These are phyloP conservation scores for Thermothielavioides terrestris DNA, from an alignment of 495 filamentous ascomycete species.

Conservation along the genomic window DNA sequence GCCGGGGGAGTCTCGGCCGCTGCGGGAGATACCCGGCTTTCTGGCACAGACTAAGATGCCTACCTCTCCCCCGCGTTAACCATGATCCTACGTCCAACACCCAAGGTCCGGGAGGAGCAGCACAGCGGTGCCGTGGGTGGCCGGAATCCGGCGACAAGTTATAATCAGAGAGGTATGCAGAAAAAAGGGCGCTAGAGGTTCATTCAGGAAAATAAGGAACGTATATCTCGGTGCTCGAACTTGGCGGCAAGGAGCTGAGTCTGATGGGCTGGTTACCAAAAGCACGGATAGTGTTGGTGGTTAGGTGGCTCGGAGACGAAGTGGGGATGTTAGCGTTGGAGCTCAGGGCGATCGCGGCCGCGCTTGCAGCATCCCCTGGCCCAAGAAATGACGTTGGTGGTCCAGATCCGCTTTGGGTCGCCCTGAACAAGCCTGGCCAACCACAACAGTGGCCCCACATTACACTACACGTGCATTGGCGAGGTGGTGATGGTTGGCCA, in stretches of 20 bases:
- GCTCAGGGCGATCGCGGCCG: constrained; percentile 6
- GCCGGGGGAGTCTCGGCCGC: not conserved
- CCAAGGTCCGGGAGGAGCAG: too few species aligned
- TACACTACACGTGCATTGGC: too few species aligned
- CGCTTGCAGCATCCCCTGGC: not conserved
- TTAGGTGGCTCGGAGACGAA: not conserved
- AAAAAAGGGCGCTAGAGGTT: not conserved
- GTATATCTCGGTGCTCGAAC: not conserved
- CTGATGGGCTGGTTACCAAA: not conserved
- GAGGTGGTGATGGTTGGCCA: too few species aligned
- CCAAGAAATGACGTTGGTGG: constrained; percentile 10
- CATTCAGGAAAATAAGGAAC: not conserved
- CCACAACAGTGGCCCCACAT: too few species aligned
- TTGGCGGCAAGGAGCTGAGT: not conserved
- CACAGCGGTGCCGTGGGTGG: too few species aligned
- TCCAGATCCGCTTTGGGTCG: not conserved
- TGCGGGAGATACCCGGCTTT: not conserved
- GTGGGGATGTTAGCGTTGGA: constrained; percentile 4
- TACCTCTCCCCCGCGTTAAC: constrained; percentile 39
- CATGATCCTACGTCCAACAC: constrained; percentile 23
- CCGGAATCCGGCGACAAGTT: too few species aligned
- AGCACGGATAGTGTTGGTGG: too few species aligned
- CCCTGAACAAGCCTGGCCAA: not conserved
- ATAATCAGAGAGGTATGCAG: not conserved
- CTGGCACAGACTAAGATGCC: constrained; percentile 9